Evolutionary conservation across 164 flowering plant species (phyloP).

Genomic region (Vitis amurensis): DNA sequence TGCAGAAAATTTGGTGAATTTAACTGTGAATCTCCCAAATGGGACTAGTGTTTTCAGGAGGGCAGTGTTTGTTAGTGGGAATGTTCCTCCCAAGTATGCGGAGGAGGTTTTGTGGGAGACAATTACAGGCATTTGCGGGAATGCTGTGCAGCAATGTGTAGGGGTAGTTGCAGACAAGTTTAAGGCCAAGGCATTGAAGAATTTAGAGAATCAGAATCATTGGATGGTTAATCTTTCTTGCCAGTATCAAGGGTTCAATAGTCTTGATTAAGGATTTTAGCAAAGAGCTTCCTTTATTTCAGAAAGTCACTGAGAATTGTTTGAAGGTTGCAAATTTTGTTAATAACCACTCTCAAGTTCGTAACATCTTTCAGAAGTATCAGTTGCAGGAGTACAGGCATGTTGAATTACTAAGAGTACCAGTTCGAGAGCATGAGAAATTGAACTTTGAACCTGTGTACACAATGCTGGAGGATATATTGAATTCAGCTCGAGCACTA

Average conservation of each 20-base stretch:
- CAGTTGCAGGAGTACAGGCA: slow-evolving; percentile 79
- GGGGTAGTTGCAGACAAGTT: slow-evolving; percentile 86
- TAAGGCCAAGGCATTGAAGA: slow-evolving; percentile 71
- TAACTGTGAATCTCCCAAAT: slow-evolving; percentile 87
- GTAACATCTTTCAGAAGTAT: slow-evolving; percentile 59
- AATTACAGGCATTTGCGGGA: slow-evolving; percentile 56
- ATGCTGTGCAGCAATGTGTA: slow-evolving; percentile 57
- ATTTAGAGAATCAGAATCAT: slow-evolving; percentile 75
- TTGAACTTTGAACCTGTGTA: slow-evolving; percentile 36
- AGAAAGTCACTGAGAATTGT: slow-evolving; percentile 55
- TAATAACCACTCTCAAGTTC: slow-evolving; percentile 52
- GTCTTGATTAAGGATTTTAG: slow-evolving; percentile 76
- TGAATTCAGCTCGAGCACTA: slow-evolving; percentile 61
- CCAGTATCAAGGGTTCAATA: slow-evolving; percentile 71
- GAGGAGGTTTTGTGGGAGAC: slow-evolving; percentile 90
- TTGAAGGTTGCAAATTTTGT: slow-evolving; percentile 61
- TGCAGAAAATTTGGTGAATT: slow-evolving; percentile 63
- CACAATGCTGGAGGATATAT: slow-evolving; percentile 63
- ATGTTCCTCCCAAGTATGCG: slow-evolving; percentile 69
- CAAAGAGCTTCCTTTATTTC: slow-evolving; percentile 69
- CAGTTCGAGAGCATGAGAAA: slow-evolving; percentile 31
- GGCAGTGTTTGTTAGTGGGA: slow-evolving; percentile 65
- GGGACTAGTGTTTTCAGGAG: slow-evolving; percentile 81
- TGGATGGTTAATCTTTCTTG: slow-evolving; percentile 93
- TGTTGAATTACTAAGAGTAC: slow-evolving; percentile 49